Evolutionary conservation across 106 monocot genomes (phyloP).

Genomic region (Xerophyta viscosa): DNA sequence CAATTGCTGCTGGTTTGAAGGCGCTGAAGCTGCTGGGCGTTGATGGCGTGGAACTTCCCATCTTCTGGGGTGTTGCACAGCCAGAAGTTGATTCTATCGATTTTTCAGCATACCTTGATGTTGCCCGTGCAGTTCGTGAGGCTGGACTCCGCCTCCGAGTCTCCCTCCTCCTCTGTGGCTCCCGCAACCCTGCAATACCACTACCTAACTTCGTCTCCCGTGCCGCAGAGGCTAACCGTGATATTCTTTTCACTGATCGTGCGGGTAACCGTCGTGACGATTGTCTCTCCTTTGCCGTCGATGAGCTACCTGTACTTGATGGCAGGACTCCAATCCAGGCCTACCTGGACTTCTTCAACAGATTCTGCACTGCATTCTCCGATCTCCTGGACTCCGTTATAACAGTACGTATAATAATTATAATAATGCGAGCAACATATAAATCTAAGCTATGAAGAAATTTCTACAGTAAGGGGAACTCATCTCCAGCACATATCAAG

Average conservation of each 20-base stretch:
- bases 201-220: conserved; percentile 42
- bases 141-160: conserved; percentile 45
- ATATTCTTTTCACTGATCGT: conserved; percentile 49
- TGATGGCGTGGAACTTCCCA: conserved; percentile 62
- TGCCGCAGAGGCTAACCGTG: conserved; percentile 36
- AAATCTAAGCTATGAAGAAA: too few species aligned
- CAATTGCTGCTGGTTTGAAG: conserved; percentile 49
- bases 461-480: too few species aligned
- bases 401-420: conserved; percentile 21
- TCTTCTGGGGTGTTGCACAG: conserved; percentile 57
- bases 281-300: conserved; percentile 55
- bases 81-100: conserved; percentile 26
- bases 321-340: conserved; percentile 43
- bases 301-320: conserved; percentile 50
- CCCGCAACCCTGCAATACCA: conserved; percentile 9
- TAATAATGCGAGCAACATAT: too few species aligned
- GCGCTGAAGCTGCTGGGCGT: conserved; percentile 70
- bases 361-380: conserved; percentile 36
- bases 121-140: conserved; percentile 42
- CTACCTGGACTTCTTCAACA: conserved; percentile 33
- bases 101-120: conserved; percentile 40
- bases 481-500: too few species aligned
- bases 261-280: conserved; percentile 23
- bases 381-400: conserved; percentile 54
- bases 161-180: conserved; percentile 33